Percentiles rank a stretch among this genome's conserved stretches.
These are phyloP conservation scores for Globisporangium mamillatum DNA, from an alignment of 352 stramenopile genomes.

Conservation along the genomic window DNA sequence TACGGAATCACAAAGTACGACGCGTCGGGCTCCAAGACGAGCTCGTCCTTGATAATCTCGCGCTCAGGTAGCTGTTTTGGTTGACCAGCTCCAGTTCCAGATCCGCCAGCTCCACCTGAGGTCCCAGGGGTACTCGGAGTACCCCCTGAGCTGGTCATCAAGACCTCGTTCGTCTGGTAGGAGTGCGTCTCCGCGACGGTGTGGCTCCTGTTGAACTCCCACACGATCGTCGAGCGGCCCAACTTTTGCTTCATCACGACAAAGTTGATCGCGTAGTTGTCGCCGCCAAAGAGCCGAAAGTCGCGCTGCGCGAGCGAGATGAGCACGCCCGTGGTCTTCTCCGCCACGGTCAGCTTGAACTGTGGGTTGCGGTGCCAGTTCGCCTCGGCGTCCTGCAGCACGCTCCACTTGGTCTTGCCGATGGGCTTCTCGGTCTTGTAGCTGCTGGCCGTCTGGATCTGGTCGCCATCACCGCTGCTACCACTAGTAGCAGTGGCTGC, in stretches of 20 bases:
- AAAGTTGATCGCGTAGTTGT: constrained; percentile 88
- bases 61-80: constrained; percentile 61
- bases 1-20: constrained; percentile 85
- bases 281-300: constrained; percentile 70
- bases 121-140: constrained; percentile 6
- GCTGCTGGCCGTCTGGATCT: background rate
- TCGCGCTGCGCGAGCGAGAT: constrained; percentile 84
- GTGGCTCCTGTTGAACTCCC: constrained; percentile 65
- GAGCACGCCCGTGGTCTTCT: constrained; percentile 47
- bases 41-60: constrained; percentile 72
- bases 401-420: constrained; percentile 61
- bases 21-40: constrained; percentile 66
- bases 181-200: constrained; percentile 72
- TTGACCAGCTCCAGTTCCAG: background rate
- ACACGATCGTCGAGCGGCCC: constrained; percentile 52
- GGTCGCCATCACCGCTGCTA: background rate
- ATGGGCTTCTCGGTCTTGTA: constrained; percentile 43
- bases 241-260: constrained; percentile 78
- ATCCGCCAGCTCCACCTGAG: background rate
- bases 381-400: constrained; percentile 69
- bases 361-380: constrained; percentile 92
- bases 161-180: constrained; percentile 37
- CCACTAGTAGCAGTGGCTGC: background rate
- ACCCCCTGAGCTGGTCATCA: background rate
- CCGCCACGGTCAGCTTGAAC: constrained; percentile 61